These are phyloP conservation scores for Sporothrix sp. DNA, from an alignment of 2,329 filamentous ascomycete species.

Conservation along the genomic window DNA sequence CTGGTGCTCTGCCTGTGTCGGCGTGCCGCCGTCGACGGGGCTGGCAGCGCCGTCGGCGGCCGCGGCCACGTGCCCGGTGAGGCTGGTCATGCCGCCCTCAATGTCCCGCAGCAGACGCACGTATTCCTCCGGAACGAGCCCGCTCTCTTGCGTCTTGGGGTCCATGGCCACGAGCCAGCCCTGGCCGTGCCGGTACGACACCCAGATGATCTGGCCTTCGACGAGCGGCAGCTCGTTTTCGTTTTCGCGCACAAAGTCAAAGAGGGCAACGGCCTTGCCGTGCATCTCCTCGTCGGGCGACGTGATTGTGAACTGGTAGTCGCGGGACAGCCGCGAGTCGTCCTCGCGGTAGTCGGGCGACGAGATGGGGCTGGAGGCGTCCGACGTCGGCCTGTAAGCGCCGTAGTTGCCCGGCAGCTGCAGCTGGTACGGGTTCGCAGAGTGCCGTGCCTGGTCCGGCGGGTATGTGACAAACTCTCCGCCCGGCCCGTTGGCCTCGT, in stretches of 20 bases:
- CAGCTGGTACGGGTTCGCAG: conserved; percentile 38
- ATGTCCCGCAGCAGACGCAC: conserved; percentile 88
- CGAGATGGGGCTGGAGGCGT: conserved; percentile 47
- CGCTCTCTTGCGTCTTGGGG: conserved; percentile 86
- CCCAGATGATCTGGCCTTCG: conserved; percentile 92
- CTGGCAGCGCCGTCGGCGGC: conserved; percentile 38
- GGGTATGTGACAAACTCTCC: conserved; percentile 77
- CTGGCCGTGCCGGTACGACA: conserved; percentile 91
- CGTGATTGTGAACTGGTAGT: conserved; percentile 91
- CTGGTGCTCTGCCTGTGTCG: conserved; percentile 50
- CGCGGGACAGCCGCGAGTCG: conserved; percentile 74
- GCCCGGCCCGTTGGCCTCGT: conserved; percentile 66
- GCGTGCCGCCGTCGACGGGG: conserved; percentile 49
- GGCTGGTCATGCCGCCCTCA: conserved; percentile 73
- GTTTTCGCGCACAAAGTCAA: conserved; percentile 90
- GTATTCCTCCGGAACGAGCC: conserved; percentile 92
- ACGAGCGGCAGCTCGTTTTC: conserved; percentile 89
- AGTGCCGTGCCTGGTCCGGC: conserved; percentile 51
- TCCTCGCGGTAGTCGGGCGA: conserved; percentile 49
- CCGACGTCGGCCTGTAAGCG: conserved; percentile 43
- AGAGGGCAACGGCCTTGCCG: conserved; percentile 88
- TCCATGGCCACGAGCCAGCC: conserved; percentile 97
- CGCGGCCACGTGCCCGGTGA: conserved; percentile 44
- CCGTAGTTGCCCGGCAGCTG: conserved; percentile 39
- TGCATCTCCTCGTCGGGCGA: conserved; percentile 97